Percentiles rank a stretch among this genome's conserved stretches.
Conservation (phyloP, 2,329 filamentous ascomycete genomes). For the Colletotrichum eleusines region DNA sequence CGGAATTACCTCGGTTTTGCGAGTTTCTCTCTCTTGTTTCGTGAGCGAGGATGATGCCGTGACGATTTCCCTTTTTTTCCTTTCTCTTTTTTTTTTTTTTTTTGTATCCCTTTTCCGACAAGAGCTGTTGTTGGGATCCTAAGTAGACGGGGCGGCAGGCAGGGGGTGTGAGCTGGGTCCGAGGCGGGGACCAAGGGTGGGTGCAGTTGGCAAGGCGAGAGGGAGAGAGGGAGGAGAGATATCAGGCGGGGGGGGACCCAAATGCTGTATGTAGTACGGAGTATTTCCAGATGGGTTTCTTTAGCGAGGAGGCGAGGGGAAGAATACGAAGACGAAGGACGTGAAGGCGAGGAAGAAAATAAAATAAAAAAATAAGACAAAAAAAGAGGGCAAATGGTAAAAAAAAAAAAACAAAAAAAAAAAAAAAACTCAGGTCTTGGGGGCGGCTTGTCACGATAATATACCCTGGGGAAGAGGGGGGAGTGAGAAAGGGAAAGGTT, state of each 20-base stretch:
- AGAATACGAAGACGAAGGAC: too few species aligned
- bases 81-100: background rate
- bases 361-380: too few species aligned
- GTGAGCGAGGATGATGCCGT: background rate
- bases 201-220: background rate
- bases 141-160: background rate
- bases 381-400: background rate
- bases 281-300: too few species aligned
- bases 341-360: too few species aligned
- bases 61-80: background rate
- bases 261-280: background rate
- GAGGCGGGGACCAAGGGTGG: too few species aligned
- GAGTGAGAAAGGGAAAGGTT: too few species aligned
- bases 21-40: background rate
- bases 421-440: background rate
- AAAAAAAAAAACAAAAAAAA: too few species aligned
- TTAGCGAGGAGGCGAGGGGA: too few species aligned
- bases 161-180: background rate
- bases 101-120: background rate
- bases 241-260: background rate
- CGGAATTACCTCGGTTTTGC: background rate
- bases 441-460: conserved; percentile 22
- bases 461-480: background rate
- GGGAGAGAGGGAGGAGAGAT: background rate
- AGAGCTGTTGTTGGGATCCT: background rate